Percentiles rank a stretch among this genome's conserved stretches.
phyloP scores from a whole-genome alignment of 345 rosid species.

The Lepidium sativum region DNA sequence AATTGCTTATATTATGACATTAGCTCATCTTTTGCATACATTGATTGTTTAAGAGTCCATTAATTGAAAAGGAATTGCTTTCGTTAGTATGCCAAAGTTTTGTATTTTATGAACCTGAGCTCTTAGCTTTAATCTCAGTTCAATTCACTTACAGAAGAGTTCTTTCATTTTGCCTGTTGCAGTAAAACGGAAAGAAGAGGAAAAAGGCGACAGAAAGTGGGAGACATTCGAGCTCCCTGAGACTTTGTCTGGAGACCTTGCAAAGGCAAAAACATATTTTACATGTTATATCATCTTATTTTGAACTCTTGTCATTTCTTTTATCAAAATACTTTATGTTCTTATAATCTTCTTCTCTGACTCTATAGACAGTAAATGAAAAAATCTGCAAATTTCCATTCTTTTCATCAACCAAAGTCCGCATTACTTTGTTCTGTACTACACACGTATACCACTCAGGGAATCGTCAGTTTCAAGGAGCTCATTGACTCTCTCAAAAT shows the following conservation, averaged over 20 bases:
- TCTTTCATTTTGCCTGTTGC: slow-evolving; percentile 1
- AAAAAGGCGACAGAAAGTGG: slow-evolving; percentile 1
- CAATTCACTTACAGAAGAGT: not conserved
- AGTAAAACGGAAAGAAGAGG: slow-evolving; percentile 14
- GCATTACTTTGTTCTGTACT: not conserved
- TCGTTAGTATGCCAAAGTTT: not conserved
- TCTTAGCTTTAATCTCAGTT: not conserved
- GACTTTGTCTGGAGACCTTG: slow-evolving; percentile 20
- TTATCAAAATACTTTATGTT: slow-evolving; percentile 12
- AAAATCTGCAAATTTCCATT: slow-evolving; percentile 8
- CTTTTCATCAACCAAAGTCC: not conserved
- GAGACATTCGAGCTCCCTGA: slow-evolving; percentile 22
- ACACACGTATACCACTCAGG: not conserved
- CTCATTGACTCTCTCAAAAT: too few relatives aligned
- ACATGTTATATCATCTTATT: slow-evolving; percentile 22
- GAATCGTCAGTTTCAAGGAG: not conserved
- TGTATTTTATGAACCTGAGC: not conserved
- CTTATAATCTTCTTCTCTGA: slow-evolving; percentile 12
- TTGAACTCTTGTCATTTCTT: slow-evolving; percentile 22
- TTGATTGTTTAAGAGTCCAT: not conserved
- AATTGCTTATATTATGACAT: not conserved
- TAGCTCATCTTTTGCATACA: not conserved
- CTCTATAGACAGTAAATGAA: slow-evolving; percentile 18
- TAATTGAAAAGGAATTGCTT: not conserved
- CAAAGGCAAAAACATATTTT: slow-evolving; percentile 14